These are phyloP conservation scores for Kingdonia uniflora DNA, from an alignment of 164 flowering plant genomes.

Conservation along the genomic window DNA sequence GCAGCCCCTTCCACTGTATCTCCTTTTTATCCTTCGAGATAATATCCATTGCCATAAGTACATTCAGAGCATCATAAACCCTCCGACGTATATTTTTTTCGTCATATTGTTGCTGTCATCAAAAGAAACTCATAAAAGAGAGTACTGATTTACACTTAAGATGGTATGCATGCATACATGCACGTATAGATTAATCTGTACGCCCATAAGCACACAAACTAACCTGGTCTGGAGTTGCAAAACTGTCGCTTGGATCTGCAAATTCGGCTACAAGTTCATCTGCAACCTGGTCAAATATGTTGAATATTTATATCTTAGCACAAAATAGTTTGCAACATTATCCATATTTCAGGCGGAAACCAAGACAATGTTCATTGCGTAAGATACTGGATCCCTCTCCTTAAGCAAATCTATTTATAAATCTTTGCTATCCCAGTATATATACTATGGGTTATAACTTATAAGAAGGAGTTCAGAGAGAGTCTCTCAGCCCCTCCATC, in stretches of 20 bases:
- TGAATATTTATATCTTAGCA: constrained; percentile 10
- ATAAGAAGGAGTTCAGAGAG: no score
- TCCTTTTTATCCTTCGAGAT: constrained; percentile 78
- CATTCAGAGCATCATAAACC: constrained; percentile 87
- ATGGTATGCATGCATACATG: background rate
- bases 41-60: constrained; percentile 90
- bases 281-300: constrained; percentile 53
- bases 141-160: background rate
- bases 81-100: constrained; percentile 82
- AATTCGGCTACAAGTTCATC: constrained; percentile 87
- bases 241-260: constrained; percentile 37
- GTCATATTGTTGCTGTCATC: constrained; percentile 52
- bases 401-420: no score
- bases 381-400: no score
- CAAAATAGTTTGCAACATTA: background rate
- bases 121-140: background rate
- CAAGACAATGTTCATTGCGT: background rate
- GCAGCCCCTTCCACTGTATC: constrained; percentile 80
- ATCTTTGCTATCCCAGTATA: no score
- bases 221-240: constrained; percentile 64
- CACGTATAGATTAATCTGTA: background rate
- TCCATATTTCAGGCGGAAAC: background rate
- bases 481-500: no score
- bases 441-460: no score
- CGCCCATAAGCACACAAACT: background rate